Conservation (phyloP, 495 filamentous ascomycete genomes). For the Acidomyces sp. region DNA sequence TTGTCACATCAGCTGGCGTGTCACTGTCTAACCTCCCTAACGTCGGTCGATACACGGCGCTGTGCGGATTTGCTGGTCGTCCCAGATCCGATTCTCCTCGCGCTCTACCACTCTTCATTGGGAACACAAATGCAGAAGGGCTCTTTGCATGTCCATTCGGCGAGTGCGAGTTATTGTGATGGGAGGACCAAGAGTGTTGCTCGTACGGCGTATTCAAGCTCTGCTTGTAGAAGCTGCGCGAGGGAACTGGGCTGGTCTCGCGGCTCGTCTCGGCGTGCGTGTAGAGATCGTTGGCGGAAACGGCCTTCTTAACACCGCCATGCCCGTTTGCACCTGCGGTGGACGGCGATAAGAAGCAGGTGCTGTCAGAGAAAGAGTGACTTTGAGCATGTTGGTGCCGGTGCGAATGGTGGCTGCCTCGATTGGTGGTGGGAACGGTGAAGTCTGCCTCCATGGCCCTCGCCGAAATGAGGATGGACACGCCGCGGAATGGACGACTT, state of each 20-base stretch:
- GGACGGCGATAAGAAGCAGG: not conserved
- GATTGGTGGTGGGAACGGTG: constrained; percentile 4
- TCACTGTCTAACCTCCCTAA: constrained; percentile 1
- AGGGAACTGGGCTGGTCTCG: constrained; percentile 12
- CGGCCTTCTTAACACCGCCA: constrained; percentile 8
- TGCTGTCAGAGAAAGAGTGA: constrained; percentile 11
- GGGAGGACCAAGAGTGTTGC: constrained; percentile 6
- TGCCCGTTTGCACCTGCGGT: constrained; percentile 7
- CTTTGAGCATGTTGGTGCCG: constrained; percentile 9
- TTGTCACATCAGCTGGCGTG: not conserved
- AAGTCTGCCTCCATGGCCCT: constrained; percentile 16
- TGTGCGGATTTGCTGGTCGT: constrained; percentile 4
- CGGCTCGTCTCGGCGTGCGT: constrained; percentile 14
- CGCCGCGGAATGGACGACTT: too few relatives aligned
- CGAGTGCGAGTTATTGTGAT: constrained; percentile 7
- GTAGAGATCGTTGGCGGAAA: constrained; percentile 10
- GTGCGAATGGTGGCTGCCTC: constrained; percentile 3
- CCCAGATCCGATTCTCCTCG: constrained; percentile 17
- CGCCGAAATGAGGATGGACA: too few relatives aligned
- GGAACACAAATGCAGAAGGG: not conserved
- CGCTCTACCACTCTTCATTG: constrained; percentile 13
- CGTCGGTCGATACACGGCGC: constrained; percentile 2
- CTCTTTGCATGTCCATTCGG: not conserved
- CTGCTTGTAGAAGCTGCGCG: not conserved
- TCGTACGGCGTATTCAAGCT: constrained; percentile 1